Evolutionary conservation across 2,329 filamentous ascomycete species (phyloP).

Genomic region (Xylariomycetidae sp.): DNA sequence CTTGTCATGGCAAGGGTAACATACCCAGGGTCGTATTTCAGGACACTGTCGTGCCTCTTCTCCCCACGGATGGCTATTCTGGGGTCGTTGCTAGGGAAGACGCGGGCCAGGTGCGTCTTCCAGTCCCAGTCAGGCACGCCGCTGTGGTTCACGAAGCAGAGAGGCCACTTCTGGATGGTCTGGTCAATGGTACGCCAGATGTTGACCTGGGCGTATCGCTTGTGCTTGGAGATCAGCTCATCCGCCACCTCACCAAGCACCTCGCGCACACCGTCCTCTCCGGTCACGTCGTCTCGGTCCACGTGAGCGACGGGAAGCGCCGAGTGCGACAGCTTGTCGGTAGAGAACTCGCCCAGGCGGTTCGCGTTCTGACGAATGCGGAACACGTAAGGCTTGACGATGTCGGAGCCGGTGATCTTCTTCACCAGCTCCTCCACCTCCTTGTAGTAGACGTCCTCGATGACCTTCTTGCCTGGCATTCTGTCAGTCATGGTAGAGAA

Average conservation of each 20-base stretch:
- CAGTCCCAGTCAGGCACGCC: conserved; percentile 19
- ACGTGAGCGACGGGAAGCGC: conserved; percentile 23
- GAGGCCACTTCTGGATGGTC: conserved; percentile 22
- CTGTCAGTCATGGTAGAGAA: too few relatives aligned
- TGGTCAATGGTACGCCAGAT: conserved; percentile 24
- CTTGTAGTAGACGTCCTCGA: conserved; percentile 24
- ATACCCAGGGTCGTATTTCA: conserved; percentile 22
- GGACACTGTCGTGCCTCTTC: conserved; percentile 23
- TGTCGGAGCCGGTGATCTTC: conserved; percentile 20
- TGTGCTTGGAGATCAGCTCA: conserved; percentile 18
- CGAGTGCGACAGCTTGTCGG: conserved; percentile 20
- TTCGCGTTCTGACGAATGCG: conserved; percentile 23
- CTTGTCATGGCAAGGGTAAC: too few relatives aligned
- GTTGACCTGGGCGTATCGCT: conserved; percentile 23
- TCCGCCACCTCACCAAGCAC: conserved; percentile 19
- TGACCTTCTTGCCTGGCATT: conserved; percentile 17
- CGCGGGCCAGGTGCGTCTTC: conserved; percentile 19
- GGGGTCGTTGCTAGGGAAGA: conserved; percentile 22
- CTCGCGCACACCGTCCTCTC: conserved; percentile 20
- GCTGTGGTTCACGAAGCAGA: conserved; percentile 23
- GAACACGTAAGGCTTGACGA: conserved; percentile 23
- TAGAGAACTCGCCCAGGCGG: conserved; percentile 17
- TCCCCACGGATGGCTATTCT: conserved; percentile 20
- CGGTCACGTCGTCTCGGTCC: conserved; percentile 20
- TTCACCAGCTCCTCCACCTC: conserved; percentile 22